phyloP scores from a whole-genome alignment of 2,329 filamentous ascomycete genomes.

The Sporothrix curviconia region DNA sequence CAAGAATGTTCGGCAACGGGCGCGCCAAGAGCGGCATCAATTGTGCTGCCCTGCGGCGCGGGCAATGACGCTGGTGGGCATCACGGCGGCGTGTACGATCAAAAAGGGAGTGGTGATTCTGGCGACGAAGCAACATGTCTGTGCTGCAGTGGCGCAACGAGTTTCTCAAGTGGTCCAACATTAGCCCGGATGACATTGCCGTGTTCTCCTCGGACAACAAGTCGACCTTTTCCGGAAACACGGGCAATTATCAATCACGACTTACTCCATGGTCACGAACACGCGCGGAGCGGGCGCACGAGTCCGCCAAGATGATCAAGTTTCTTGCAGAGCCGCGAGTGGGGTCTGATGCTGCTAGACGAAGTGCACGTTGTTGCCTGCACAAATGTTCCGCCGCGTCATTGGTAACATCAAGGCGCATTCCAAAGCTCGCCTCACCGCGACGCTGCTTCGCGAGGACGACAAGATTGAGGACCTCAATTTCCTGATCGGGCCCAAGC shows the following conservation, averaged over 20 bases:
- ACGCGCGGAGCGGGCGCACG: slow-evolving; percentile 79
- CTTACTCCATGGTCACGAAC: slow-evolving; percentile 98
- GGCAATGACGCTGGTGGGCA: slow-evolving; percentile 97
- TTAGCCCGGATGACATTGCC: slow-evolving; percentile 82
- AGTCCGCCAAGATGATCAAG: slow-evolving; percentile 91
- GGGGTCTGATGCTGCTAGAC: slow-evolving; percentile 94
- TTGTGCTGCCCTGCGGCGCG: slow-evolving; percentile 91
- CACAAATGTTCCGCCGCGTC: slow-evolving; percentile 91
- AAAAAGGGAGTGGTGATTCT: slow-evolving; percentile 93
- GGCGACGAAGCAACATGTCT: slow-evolving; percentile 95
- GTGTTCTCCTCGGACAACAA: slow-evolving; percentile 95
- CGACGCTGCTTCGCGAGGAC: slow-evolving; percentile 89
- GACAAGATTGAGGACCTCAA: slow-evolving; percentile 98
- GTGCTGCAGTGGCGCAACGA: slow-evolving; percentile 97
- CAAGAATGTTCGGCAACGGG: slow-evolving; percentile 99
- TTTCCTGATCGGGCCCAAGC: slow-evolving; percentile 92
- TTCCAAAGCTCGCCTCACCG: slow-evolving; percentile 88
- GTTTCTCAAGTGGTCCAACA: slow-evolving; percentile 97
- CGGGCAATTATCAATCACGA: slow-evolving; percentile 95
- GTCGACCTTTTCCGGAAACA: slow-evolving; percentile 72
- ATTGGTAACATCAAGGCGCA: slow-evolving; percentile 94
- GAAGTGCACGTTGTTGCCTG: slow-evolving; percentile 97
- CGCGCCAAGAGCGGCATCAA: slow-evolving; percentile 95
- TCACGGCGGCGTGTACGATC: slow-evolving; percentile 94
- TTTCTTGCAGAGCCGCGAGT: slow-evolving; percentile 84